Evolutionary conservation across 78 protist species (phyloP).

Genomic region (Cavenderia fasciculata): DNA sequence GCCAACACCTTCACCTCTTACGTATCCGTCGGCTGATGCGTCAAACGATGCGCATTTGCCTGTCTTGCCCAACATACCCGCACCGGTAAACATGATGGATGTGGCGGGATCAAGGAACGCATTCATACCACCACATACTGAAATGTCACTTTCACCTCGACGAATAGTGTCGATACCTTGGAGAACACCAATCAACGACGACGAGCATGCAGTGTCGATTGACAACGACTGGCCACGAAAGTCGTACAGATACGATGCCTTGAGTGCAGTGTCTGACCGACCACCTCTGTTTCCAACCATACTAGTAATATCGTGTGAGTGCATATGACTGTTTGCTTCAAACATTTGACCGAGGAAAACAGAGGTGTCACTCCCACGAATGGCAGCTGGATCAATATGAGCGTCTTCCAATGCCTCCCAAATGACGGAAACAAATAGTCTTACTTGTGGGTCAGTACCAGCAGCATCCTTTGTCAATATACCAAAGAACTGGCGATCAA

Average conservation of each 20-base stretch:
- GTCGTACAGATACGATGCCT: constrained; percentile 22
- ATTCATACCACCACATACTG: constrained; percentile 31
- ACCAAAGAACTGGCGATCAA: constrained; percentile 31
- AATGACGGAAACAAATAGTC: neutral
- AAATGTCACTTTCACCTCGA: constrained; percentile 8
- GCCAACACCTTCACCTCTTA: constrained; percentile 85
- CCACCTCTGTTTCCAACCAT: neutral
- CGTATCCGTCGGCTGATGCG: constrained; percentile 87
- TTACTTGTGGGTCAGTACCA: constrained; percentile 8
- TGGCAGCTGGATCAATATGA: neutral
- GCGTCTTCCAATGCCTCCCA: constrained; percentile 61
- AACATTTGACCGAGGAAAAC: constrained; percentile 16
- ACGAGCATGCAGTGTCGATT: constrained; percentile 48
- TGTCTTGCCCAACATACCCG: constrained; percentile 66
- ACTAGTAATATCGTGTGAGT: neutral
- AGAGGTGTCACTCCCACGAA: constrained; percentile 36
- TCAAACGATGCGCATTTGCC: constrained; percentile 88
- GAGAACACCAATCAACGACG: constrained; percentile 10
- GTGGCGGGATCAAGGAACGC: neutral
- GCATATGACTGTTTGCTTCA: neutral
- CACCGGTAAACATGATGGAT: neutral
- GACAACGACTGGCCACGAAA: constrained; percentile 53
- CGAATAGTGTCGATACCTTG: constrained; percentile 11
- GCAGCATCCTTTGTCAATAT: constrained; percentile 9
- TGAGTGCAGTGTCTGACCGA: neutral